Base-by-base conservation (phyloP, 106 monocot genomes). In the Ottelia alismoides region DNA sequence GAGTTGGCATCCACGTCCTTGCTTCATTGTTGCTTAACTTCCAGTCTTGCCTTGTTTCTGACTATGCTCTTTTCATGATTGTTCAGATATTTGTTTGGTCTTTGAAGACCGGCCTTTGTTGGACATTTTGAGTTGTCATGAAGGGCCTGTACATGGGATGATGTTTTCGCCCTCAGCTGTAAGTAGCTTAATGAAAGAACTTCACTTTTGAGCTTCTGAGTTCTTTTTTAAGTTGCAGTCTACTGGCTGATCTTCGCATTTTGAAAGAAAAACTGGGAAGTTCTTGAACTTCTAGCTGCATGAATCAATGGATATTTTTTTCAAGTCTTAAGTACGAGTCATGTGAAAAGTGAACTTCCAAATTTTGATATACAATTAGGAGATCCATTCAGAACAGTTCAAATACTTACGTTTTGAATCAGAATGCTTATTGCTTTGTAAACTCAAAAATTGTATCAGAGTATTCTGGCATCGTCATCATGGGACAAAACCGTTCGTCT, bases 401-500 rank as follows among this genome's bases (percentile, higher is more conserved):
- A n/a, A n/a, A n/a, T n/a, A n/a, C n/a, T n/a, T n/a, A n/a, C n/a
- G n/a, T n/a, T n/a, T n/a, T n/a, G n/a, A n/a, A n/a, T n/a, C n/a
- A n/a, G n/a, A n/a, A n/a, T n/a, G n/a, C n/a, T n/a, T 7, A 43
- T 43, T 16, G 6, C 16, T 16, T 7, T 43, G 10, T 43, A 7
- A 7, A 7, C 6, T 7, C 6, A 16, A 43, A 7, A 16, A 43
- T 43, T 43, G 40, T 49, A 56, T 45, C 56, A 94, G 93, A 72
- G 76, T 65, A 47, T 84, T 62, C 71, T 94, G 32, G 88, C 88
- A 45, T 94, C 93, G 57, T 94, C 93, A 31, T 94, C 93, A 65
- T 94, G 98, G 98, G 98, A 98, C 62, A 98, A 83, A 76, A 98
- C 98, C 56, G 82, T 98, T 57, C 68, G 82, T 10, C 63, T 98